phyloP scores from a whole-genome alignment of 768 basidiomycete genomes.

The Filobasidium floriforme region DNA sequence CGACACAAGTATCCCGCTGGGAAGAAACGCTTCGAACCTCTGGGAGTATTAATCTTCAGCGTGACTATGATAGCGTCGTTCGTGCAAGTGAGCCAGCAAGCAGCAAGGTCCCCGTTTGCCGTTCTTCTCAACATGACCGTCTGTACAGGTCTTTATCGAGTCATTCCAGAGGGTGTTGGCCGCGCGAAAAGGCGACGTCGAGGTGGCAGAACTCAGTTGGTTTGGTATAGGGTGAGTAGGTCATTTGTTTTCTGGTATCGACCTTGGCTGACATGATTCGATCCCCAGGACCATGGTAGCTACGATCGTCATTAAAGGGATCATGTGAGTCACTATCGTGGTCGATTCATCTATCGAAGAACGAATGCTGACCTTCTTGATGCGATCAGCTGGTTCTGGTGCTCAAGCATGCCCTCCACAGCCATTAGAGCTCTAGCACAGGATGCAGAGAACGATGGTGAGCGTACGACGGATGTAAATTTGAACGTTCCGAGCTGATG shows the following conservation, averaged over 20 bases:
- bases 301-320: conserved; percentile 45
- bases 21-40: conserved; percentile 45
- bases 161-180: conserved; percentile 37
- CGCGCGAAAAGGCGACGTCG: conserved; percentile 27
- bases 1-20: conserved; percentile 41
- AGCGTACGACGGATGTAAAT: background rate
- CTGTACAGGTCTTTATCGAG: conserved; percentile 46
- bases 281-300: conserved; percentile 42
- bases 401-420: conserved; percentile 40
- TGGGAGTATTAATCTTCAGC: conserved; percentile 47
- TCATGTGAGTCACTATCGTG: conserved; percentile 30
- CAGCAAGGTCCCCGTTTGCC: background rate
- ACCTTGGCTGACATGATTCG: too few relatives aligned
- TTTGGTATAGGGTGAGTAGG: conserved; percentile 41
- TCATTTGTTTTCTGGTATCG: too few relatives aligned
- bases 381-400: conserved; percentile 39
- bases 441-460: conserved; percentile 48
- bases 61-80: conserved; percentile 47
- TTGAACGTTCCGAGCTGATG: background rate
- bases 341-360: background rate
- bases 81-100: conserved; percentile 25
- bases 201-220: conserved; percentile 31
- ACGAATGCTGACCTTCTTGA: background rate
- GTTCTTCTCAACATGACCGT: background rate
- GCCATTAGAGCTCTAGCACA: conserved; percentile 47